Evolutionary conservation across 2,329 filamentous ascomycete species (phyloP).

Genomic region (Triangularia verruculosa): DNA sequence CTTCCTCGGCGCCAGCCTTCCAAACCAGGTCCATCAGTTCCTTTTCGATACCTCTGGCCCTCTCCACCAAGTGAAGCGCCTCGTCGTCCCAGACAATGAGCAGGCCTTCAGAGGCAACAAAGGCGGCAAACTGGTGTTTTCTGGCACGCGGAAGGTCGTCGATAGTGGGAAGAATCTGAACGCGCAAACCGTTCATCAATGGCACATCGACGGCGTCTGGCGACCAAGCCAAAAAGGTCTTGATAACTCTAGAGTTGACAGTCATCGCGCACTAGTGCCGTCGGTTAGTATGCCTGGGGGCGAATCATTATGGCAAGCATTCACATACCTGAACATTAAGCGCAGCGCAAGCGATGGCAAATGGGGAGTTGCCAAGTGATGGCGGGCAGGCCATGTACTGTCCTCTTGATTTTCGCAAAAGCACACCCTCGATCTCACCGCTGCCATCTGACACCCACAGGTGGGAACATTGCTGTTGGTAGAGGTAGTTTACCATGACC

Average conservation of each 20-base stretch:
- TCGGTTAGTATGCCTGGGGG: neutral
- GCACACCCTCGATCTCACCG: conserved; percentile 67
- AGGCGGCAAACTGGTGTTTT: conserved; percentile 78
- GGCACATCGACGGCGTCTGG: conserved; percentile 73
- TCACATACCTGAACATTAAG: conserved; percentile 65
- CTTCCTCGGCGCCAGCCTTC: conserved; percentile 54
- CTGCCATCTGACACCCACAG: conserved; percentile 71
- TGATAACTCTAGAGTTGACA: conserved; percentile 75
- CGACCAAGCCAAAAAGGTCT: conserved; percentile 71
- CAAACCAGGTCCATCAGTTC: conserved; percentile 77
- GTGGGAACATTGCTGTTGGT: conserved; percentile 73
- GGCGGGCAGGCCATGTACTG: conserved; percentile 73
- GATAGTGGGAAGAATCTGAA: conserved; percentile 71
- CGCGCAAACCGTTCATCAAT: conserved; percentile 70
- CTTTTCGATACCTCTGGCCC: conserved; percentile 69
- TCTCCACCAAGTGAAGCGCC: conserved; percentile 63
- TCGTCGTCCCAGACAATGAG: conserved; percentile 83
- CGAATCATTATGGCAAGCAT: neutral
- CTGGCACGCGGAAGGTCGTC: conserved; percentile 67
- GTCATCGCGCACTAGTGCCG: conserved; percentile 75
- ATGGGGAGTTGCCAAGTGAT: conserved; percentile 57
- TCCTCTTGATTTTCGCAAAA: conserved; percentile 65
- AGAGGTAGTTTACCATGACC: conserved; percentile 80
- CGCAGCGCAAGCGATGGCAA: conserved; percentile 63
- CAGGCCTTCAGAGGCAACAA: conserved; percentile 67